Conservation (phyloP, 2,329 filamentous ascomycete genomes). For the Trichoderma pleuroti region DNA sequence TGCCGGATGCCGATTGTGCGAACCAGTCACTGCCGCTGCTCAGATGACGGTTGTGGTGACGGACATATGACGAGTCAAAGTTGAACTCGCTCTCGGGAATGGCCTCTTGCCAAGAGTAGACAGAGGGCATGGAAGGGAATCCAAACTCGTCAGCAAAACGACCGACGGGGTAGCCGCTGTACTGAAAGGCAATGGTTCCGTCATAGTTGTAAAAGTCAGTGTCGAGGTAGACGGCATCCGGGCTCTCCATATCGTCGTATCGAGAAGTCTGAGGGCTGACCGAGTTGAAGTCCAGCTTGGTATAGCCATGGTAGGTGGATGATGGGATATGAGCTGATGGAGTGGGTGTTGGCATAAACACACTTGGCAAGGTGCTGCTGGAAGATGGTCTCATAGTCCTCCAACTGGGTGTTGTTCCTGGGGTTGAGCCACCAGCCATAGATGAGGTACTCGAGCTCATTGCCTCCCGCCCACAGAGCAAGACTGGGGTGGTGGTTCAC, state of each 20-base stretch:
- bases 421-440: conserved; percentile 36
- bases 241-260: conserved; percentile 51
- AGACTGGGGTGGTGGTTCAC: conserved; percentile 58
- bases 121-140: conserved; percentile 58
- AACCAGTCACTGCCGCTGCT: conserved; percentile 11
- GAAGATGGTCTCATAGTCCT: conserved; percentile 56
- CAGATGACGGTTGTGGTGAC: conserved; percentile 54
- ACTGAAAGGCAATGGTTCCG: conserved; percentile 49
- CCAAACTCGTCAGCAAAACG: conserved; percentile 63
- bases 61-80: conserved; percentile 55
- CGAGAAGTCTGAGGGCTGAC: conserved; percentile 52
- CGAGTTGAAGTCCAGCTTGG: conserved; percentile 49
- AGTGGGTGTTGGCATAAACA: conserved; percentile 56
- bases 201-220: conserved; percentile 61
- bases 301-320: conserved; percentile 57
- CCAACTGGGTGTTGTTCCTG: conserved; percentile 38
- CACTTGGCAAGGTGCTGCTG: conserved; percentile 51
- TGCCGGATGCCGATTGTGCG: conserved; percentile 31
- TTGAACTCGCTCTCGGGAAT: conserved; percentile 47
- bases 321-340: conserved; percentile 61
- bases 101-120: conserved; percentile 56
- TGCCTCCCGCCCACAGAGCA: conserved; percentile 53
- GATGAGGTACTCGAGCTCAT: conserved; percentile 58
- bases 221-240: conserved; percentile 54
- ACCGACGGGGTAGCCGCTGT: conserved; percentile 51